Conservation (phyloP, 768 basidiomycete species). For the Crepidotus variabilis region DNA sequence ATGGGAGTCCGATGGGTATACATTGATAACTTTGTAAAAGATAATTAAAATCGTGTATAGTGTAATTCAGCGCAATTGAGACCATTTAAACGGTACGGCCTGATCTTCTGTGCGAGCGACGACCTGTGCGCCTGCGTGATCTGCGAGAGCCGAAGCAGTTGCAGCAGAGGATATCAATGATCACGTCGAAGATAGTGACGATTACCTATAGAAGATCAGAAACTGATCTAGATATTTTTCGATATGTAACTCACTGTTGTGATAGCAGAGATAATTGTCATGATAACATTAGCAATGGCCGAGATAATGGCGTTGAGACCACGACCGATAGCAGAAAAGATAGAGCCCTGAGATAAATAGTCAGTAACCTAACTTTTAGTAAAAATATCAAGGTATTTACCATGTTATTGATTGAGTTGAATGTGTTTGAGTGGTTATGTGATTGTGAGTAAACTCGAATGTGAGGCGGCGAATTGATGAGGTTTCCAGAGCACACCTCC, state of each 20-base stretch:
- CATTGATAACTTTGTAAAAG: too few species aligned
- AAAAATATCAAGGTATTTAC: too few species aligned
- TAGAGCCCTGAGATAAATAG: constrained; percentile 42
- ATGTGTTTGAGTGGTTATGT: not conserved
- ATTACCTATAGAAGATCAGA: constrained; percentile 40
- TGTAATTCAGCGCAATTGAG: not conserved
- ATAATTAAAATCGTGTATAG: too few species aligned
- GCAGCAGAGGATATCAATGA: constrained; percentile 53
- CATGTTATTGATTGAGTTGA: not conserved
- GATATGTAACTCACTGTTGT: constrained; percentile 44
- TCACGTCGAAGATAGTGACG: constrained; percentile 61
- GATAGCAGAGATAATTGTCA: constrained; percentile 57
- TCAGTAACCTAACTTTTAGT: not conserved
- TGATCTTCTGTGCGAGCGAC: constrained; percentile 17
- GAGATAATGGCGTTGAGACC: constrained; percentile 58
- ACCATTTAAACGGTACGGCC: constrained; percentile 1
- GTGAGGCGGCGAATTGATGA: not conserved
- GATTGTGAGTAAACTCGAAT: not conserved
- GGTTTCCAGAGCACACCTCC: not conserved
- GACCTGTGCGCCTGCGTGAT: constrained; percentile 15
- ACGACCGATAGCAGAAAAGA: constrained; percentile 61
- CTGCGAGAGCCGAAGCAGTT: constrained; percentile 40
- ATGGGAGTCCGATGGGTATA: too few species aligned
- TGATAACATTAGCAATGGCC: constrained; percentile 55
- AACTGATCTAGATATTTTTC: not conserved